These are phyloP conservation scores for Candida silvicultrix DNA, from an alignment of 805 yeast genomes.

Conservation along the genomic window DNA sequence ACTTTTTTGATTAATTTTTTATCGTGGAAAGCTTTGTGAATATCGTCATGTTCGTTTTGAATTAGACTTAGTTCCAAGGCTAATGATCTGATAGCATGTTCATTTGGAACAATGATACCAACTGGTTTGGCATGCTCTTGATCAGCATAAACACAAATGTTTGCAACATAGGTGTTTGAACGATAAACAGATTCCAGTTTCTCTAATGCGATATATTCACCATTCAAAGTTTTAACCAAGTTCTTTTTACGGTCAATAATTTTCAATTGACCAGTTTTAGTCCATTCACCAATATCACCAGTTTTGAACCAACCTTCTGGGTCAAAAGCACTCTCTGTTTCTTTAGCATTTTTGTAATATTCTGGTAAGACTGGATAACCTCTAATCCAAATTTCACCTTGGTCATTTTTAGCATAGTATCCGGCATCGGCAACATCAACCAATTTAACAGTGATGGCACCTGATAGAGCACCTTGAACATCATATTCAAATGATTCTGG, in stretches of 20 bases:
- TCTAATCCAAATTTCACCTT: conserved; percentile 84
- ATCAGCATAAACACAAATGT: conserved; percentile 93
- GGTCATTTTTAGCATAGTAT: conserved; percentile 80
- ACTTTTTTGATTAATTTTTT: conserved; percentile 48
- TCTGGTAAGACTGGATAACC: conserved; percentile 72
- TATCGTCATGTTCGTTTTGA: conserved; percentile 36
- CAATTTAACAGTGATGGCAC: conserved; percentile 80
- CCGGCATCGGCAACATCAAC: conserved; percentile 91
- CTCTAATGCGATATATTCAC: conserved; percentile 97
- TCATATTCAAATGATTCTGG: conserved; percentile 64
- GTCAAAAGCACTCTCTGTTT: conserved; percentile 66
- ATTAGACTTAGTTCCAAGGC: conserved; percentile 50
- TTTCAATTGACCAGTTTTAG: conserved; percentile 67
- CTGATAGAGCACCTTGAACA: conserved; percentile 77
- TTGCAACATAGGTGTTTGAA: conserved; percentile 67
- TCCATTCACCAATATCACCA: conserved; percentile 97
- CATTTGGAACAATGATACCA: conserved; percentile 84
- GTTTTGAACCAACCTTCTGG: conserved; percentile 90
- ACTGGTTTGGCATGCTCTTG: conserved; percentile 82
- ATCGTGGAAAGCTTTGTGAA: conserved; percentile 47
- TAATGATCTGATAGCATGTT: conserved; percentile 52
- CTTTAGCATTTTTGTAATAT: conserved; percentile 78
- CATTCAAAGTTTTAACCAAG: conserved; percentile 90
- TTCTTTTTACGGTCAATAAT: conserved; percentile 94
- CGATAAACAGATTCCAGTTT: conserved; percentile 89